phyloP scores from a whole-genome alignment of 2,329 filamentous ascomycete species.

The Ophiostoma perfectum region DNA sequence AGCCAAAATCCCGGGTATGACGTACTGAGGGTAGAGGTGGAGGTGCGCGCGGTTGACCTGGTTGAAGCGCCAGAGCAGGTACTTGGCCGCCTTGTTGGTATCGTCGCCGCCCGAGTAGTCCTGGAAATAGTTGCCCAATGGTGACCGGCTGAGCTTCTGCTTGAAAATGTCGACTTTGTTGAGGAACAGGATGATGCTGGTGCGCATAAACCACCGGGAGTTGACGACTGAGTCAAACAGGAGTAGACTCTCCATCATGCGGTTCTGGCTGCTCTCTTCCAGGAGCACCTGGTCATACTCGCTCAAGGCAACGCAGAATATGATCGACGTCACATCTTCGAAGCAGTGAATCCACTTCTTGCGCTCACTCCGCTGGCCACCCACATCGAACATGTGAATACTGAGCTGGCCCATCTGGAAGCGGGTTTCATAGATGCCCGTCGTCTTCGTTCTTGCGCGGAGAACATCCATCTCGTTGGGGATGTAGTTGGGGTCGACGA shows the following conservation, averaged over 20 bases:
- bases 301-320: slow-evolving; percentile 95
- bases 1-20: slow-evolving; percentile 27
- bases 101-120: slow-evolving; percentile 98
- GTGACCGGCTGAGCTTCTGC: slow-evolving; percentile 83
- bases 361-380: slow-evolving; percentile 90
- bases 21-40: slow-evolving; percentile 96
- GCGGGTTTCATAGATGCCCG: slow-evolving; percentile 96
- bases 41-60: slow-evolving; percentile 95
- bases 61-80: slow-evolving; percentile 96
- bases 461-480: slow-evolving; percentile 93
- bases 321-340: slow-evolving; percentile 98
- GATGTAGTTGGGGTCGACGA: slow-evolving; percentile 76
- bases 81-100: slow-evolving; percentile 96
- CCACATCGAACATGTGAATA: slow-evolving; percentile 99
- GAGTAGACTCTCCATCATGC: slow-evolving; percentile 97
- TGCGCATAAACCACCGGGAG: slow-evolving; percentile 98
- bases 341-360: slow-evolving; percentile 99
- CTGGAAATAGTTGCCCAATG: slow-evolving; percentile 90
- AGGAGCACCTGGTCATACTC: slow-evolving; percentile 97
- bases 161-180: slow-evolving; percentile 99
- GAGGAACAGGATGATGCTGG: slow-evolving; percentile 95
- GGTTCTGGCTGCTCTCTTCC: slow-evolving; percentile 98
- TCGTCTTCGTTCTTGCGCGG: slow-evolving; percentile 93
- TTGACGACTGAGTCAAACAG: slow-evolving; percentile 98
- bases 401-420: slow-evolving; percentile 98